Evolutionary conservation across 139 green algal species (phyloP).

Genomic region (Coccomyxa sp.): DNA sequence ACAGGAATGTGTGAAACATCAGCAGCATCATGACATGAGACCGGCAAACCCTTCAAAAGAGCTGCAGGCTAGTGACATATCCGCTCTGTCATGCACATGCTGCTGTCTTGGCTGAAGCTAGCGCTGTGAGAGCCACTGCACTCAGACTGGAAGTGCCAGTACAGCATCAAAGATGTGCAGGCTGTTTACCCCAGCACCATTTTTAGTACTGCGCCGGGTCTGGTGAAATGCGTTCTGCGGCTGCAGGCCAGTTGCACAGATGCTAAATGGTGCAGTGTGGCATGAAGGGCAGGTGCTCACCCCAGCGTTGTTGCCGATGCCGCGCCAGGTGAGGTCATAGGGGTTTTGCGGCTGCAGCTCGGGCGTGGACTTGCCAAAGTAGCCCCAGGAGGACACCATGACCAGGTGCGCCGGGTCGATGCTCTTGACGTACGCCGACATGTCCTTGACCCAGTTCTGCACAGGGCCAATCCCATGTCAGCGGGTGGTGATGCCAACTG

Average conservation of each 20-base stretch:
- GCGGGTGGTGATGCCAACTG: too few relatives aligned
- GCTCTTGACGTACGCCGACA: slow-evolving; percentile 16
- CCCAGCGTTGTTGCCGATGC: neutral
- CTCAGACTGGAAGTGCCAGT: neutral
- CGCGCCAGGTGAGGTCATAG: neutral
- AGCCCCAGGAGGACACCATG: slow-evolving; percentile 43
- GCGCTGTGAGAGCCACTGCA: neutral
- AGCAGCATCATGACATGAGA: neutral
- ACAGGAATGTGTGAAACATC: too few relatives aligned
- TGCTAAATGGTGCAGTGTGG: too few relatives aligned
- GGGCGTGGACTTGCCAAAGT: slow-evolving; percentile 11
- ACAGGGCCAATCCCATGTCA: neutral
- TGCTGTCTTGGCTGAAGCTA: neutral
- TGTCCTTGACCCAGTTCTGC: slow-evolving; percentile 13
- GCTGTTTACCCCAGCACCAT: neutral
- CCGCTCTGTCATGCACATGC: neutral
- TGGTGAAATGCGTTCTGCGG: neutral
- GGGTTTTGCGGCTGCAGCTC: neutral
- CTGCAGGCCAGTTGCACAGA: neutral
- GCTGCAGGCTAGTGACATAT: neutral
- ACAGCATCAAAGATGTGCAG: neutral
- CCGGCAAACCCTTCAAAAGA: neutral
- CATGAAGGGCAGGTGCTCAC: too few relatives aligned
- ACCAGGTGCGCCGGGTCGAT: slow-evolving; percentile 47
- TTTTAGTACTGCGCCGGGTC: neutral